phyloP scores from a whole-genome alignment of 2,329 filamentous ascomycete genomes.

The Stemphylium lycopersici region DNA sequence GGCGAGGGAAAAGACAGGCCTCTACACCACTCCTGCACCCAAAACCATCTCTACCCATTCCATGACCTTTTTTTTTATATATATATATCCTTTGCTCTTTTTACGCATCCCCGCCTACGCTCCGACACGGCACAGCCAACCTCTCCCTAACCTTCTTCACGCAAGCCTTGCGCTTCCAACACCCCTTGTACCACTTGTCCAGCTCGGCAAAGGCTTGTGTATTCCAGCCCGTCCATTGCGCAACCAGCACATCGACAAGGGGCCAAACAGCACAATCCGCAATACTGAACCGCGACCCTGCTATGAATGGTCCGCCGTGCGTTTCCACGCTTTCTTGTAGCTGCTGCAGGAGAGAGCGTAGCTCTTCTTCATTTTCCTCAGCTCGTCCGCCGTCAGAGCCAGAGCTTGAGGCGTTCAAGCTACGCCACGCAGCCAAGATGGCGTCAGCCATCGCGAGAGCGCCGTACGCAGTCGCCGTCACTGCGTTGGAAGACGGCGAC shows the following conservation, averaged over 20 bases:
- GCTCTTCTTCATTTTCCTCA: slow-evolving; percentile 16
- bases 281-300: slow-evolving; percentile 38
- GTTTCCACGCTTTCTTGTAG: slow-evolving; percentile 26
- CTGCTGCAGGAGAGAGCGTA: slow-evolving; percentile 11
- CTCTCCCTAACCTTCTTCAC: slow-evolving; percentile 28
- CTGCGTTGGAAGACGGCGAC: slow-evolving; percentile 10
- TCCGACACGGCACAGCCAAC: neutral
- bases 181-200: slow-evolving; percentile 32
- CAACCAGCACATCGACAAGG: slow-evolving; percentile 33
- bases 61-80: too few relatives aligned
- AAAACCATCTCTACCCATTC: too few relatives aligned
- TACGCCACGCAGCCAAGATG: slow-evolving; percentile 27
- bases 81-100: too few relatives aligned
- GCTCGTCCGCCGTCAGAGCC: neutral
- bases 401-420: too few relatives aligned
- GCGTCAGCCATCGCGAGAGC: slow-evolving; percentile 19
- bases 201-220: slow-evolving; percentile 22
- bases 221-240: slow-evolving; percentile 30
- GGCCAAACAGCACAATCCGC: slow-evolving; percentile 46
- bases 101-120: too few relatives aligned
- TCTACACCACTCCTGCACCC: too few relatives aligned
- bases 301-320: slow-evolving; percentile 35
- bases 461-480: slow-evolving; percentile 29
- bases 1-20: too few relatives aligned
- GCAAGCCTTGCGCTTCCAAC: slow-evolving; percentile 43